Percentiles rank a stretch among this genome's conserved stretches.
phyloP scores from a whole-genome alignment of 2,329 filamentous ascomycete genomes.

The Aspergillus aculeatinus region DNA sequence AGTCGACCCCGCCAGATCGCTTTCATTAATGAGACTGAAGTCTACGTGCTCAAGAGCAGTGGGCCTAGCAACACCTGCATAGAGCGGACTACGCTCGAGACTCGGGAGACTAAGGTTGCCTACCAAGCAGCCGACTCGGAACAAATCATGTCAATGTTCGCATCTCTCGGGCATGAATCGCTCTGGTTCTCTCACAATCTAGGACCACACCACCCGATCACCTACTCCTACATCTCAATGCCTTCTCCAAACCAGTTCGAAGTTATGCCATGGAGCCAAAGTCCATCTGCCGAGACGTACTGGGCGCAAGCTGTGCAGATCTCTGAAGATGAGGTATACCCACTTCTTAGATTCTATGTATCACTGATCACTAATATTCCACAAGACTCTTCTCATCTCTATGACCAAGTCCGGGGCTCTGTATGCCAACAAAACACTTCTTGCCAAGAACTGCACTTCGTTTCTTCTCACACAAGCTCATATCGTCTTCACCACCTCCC shows the following conservation, averaged over 20 bases:
- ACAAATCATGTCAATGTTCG: constrained; percentile 39
- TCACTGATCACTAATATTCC: constrained; percentile 13
- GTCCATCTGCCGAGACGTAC: constrained; percentile 37
- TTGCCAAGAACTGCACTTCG: constrained; percentile 88
- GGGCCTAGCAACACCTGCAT: constrained; percentile 32
- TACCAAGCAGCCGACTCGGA: constrained; percentile 35
- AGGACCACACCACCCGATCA: constrained; percentile 25
- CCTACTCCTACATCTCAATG: constrained; percentile 33
- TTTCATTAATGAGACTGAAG: constrained; percentile 44
- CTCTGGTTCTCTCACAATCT: constrained; percentile 39
- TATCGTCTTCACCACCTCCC: constrained; percentile 87
- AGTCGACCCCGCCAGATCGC: constrained; percentile 47
- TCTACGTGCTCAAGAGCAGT: constrained; percentile 44
- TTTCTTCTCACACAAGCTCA: constrained; percentile 79
- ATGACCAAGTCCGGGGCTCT: constrained; percentile 74
- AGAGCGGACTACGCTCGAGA: constrained; percentile 37
- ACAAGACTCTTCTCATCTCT: constrained; percentile 57
- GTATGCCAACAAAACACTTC: constrained; percentile 70
- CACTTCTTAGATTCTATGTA: neutral
- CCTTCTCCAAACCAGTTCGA: constrained; percentile 18
- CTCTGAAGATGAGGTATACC: constrained; percentile 41
- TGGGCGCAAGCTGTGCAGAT: constrained; percentile 40
- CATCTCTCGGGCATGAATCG: constrained; percentile 34
- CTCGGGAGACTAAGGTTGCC: constrained; percentile 29
- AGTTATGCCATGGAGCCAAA: constrained; percentile 30